Base-by-base conservation (phyloP, 495 filamentous ascomycete species). In the Aspergillus ostianus region DNA sequence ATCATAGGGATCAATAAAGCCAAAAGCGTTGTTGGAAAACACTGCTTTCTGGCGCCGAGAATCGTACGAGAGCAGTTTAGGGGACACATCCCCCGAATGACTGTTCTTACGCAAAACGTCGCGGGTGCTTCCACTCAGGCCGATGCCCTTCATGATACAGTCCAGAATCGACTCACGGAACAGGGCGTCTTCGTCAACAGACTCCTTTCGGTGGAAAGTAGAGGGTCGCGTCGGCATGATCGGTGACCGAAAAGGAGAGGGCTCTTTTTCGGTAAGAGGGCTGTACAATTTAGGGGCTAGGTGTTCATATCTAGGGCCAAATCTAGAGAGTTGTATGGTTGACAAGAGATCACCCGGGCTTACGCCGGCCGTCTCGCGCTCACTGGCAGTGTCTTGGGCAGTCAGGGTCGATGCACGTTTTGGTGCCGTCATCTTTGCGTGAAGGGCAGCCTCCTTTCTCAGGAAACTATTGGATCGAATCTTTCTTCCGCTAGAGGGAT, bases 111-210 rank as follows among this genome's bases (percentile, higher is more conserved):
- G 83, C 9, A 87, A 58, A 20, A 73, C 75, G 67, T 86, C 85
- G 49, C 85, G 84, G 10, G 84, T 80, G 51, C 82, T 85, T 45
- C 67, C 64, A 0, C 87, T 88, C 60, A 98, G 74, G 3, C 94
- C 94, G 63, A 98, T 89, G 12, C 92, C 90, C 69, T 95, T 97
- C 74, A 96, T 91, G 66, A 98, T 95, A 69, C 94, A 98, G 56
- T 96, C 93, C 19, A 97, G 73, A 19, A 98, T 91, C 0, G 92
- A 93, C 61, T 91, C 90, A 18, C 95, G 82, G 70, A 98, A 98
- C 10, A 93, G 65, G 55, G 84, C 82, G 64, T 97, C 93, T 64
- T 97, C 94, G 57, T 97, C 86, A 13, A 92, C 68, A 4, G 87
- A 85, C 26, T 95, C 90, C 60, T 90, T 85, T 8, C 86, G 85